phyloP scores from a whole-genome alignment of 2,329 filamentous ascomycete species.

The Lecanicillium sp. region DNA sequence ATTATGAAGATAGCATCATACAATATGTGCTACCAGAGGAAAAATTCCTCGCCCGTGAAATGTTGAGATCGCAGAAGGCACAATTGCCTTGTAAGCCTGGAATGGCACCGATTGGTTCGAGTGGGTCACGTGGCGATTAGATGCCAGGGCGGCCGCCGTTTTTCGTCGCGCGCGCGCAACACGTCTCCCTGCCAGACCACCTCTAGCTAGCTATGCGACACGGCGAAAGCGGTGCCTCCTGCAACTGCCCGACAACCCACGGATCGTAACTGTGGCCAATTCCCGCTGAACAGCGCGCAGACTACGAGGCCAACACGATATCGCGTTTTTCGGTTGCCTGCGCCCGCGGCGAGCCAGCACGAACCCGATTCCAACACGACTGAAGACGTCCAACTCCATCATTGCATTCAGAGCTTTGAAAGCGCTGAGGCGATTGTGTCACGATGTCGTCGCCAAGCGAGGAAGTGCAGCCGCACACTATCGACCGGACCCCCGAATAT shows the following conservation, averaged over 20 bases:
- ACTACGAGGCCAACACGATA: neutral
- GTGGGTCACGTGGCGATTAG: slow-evolving; percentile 5
- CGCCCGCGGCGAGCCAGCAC: too few relatives aligned
- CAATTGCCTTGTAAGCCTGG: neutral
- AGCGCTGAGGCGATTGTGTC: slow-evolving; percentile 4
- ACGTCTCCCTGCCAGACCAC: slow-evolving; percentile 8
- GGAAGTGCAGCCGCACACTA: slow-evolving; percentile 32
- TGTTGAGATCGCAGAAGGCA: too few relatives aligned
- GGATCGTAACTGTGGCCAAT: neutral
- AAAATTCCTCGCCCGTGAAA: too few relatives aligned
- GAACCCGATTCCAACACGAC: too few relatives aligned
- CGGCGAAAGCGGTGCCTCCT: neutral
- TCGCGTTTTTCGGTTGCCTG: too few relatives aligned
- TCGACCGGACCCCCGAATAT: slow-evolving; percentile 62
- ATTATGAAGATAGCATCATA: too few relatives aligned
- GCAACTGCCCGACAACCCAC: slow-evolving; percentile 1
- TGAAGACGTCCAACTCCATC: neutral
- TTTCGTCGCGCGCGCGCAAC: slow-evolving; percentile 10
- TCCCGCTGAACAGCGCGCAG: neutral
- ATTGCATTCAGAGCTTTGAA: neutral
- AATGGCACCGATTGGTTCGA: slow-evolving; percentile 8
- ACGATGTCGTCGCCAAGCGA: slow-evolving; percentile 26
- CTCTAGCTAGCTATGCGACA: slow-evolving; percentile 6
- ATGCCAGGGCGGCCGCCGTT: neutral
- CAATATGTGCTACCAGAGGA: too few relatives aligned